Evolutionary conservation across 1,284 basidiomycete genomes (phyloP), one percentile per base, ranked within the genome.

Genomic region (Hypsizygus ulmarius): DNA sequence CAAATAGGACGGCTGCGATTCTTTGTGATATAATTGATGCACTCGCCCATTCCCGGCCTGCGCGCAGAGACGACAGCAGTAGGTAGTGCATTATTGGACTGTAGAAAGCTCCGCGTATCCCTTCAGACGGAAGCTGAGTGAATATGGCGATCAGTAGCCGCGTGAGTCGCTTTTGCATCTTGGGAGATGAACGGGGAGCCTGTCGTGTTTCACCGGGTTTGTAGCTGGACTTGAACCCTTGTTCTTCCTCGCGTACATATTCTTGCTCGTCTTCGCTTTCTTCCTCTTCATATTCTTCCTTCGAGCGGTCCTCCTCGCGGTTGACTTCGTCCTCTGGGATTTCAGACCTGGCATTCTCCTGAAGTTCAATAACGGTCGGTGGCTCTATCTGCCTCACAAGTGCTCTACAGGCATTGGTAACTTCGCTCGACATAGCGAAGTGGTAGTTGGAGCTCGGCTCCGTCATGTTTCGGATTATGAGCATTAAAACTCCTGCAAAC

Each of bases 1-100:
- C 21, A 34, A 44, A 51, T 3, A 50, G 35, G 12, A 51, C 12
- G 1, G 40, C 49, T 1, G 52, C 49, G 25, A 53, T 53, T 7
- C 35, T 47, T 12, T 50, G 51, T 10, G 48, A 47, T 12, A 53
- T 53, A 3, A 35, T 5, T 4, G 27, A 28, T 10, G 43, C 7
- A 7, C 6, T 8, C 6, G 14, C n/a, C 51, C 51, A 53, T 11
- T 12, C 16, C 14, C 32, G 16, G 30, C n/a, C 25, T 9, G 11
- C 14, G 5, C 44, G 16, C 6, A 47, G 10, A 5, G 51, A 53
- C 1, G 40, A 39, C 14, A 49, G 30, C 14, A 47, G 11, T 1
- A 53, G 16, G 19, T 53, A 53, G 15, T 28, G 15, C 5, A 27
- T 12, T n/a, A 44, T 19, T 6, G 35, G 18, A 37, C 14, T 34